Conservation (phyloP, 208 protist species). For the Phytomonas francai region DNA sequence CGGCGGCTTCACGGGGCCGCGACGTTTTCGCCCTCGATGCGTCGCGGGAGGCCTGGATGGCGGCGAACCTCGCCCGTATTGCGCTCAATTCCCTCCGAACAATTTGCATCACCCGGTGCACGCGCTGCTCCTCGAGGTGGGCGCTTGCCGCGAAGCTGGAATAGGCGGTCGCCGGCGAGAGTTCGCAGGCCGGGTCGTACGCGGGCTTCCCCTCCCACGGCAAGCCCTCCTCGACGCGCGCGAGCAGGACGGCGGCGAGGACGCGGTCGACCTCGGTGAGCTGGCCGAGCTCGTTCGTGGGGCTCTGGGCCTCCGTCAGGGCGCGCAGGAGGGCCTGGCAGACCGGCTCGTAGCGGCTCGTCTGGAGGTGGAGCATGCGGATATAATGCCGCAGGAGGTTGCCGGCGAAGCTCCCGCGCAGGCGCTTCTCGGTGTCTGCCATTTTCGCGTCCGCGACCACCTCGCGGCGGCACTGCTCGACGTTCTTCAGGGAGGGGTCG, state of each 20-base stretch:
- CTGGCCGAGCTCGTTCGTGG: conserved; percentile 17
- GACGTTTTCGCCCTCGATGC: neutral
- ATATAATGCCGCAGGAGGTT: conserved; percentile 60
- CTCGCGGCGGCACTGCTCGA: conserved; percentile 43
- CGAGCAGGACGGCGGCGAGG: conserved; percentile 47
- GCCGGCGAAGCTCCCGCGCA: conserved; percentile 26
- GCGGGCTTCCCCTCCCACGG: conserved; percentile 32
- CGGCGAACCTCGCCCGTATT: no score
- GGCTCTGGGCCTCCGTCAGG: conserved; percentile 6
- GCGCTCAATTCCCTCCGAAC: no score
- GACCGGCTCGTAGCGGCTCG: conserved; percentile 44
- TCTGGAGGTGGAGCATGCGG: conserved; percentile 42
- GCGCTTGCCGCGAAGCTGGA: conserved; percentile 55
- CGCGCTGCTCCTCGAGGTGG: conserved; percentile 38
- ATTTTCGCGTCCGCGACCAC: conserved; percentile 33
- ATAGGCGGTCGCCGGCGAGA: conserved; percentile 28
- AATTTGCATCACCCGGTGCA: conserved; percentile 50
- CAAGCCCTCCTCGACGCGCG: conserved; percentile 28
- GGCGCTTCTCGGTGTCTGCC: conserved; percentile 19
- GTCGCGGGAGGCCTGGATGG: no score
- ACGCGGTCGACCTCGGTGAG: conserved; percentile 46
- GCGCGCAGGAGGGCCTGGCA: conserved; percentile 35
- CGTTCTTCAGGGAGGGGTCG: conserved; percentile 43
- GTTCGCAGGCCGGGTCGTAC: conserved; percentile 16
- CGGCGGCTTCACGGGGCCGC: neutral